Base-by-base conservation (phyloP, 2,329 filamentous ascomycete genomes). In the Polychaeton citri region DNA sequence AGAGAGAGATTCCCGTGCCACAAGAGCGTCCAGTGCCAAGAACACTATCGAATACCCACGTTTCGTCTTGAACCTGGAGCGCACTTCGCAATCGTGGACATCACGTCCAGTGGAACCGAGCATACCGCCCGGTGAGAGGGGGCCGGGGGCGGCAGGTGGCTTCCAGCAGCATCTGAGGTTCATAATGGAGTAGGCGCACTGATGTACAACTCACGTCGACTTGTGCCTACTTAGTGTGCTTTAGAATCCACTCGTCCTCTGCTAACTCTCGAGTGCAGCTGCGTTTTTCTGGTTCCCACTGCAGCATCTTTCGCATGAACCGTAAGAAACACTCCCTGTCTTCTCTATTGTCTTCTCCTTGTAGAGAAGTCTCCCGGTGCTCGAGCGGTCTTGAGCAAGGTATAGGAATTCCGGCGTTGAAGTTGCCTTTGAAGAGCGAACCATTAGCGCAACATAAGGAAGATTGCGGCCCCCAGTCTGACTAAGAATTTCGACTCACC, bases 281-380 rank as follows among this genome's bases (percentile, higher is more conserved):
- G 7, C 41, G 30, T 38, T 50, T 43, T 38, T 50, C 46, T 19
- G 47, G 47, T 32, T 55, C 43, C 58, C 58, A 62, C 32, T 54
- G 51, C 33, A 62, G 31, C 50, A 60, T 62, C 35, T 55, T 61
- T 6, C 48, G 47, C 35, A 61, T 45, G 6, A 61, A 36, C 2
- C 40, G 37, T 6, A 62, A 28, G 40, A 62, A 58, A 3, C 7
- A 33, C 3, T 43, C 49, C 35, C 45, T 58, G 6, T 58, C 53
- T 19, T 53, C 31, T 32, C 52, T 54, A 6, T 38, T 7, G 5
- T 4, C 24, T 28, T 28, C 24, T 28, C 24, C 24, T n/a, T 20
- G 33, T 39, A 43, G 6, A 43, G 37, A 37, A n/a, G 34, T 18
- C 34, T 37, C 35, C 21, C 30, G 7, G 10, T n/a, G 18, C 24